Base-by-base conservation (phyloP, 768 basidiomycete species). In the Crepidotus variabilis region DNA sequence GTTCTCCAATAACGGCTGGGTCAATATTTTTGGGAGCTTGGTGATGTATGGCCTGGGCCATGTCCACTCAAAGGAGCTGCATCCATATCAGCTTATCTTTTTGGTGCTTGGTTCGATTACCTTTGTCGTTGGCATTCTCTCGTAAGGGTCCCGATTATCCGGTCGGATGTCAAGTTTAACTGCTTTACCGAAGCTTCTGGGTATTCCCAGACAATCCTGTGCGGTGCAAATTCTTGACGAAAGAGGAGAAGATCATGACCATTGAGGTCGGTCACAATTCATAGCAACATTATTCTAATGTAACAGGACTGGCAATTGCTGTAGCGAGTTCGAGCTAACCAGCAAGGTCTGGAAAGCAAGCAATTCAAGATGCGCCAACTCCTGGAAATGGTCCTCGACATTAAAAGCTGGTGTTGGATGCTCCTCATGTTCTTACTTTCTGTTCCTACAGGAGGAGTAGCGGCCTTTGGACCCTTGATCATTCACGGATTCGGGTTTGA, bases 351-450 rank as follows among this genome's bases (percentile, higher is more conserved):
- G 14, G 68, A 70, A 48, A 69, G 65, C 1, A 71, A 72, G 48
- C 52, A 53, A 1, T 72, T 73, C 67, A 73, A 73, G 50, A 48
- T 64, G 0, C 52, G 57, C 1, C 72, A 73, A 52, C 65, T 64
- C 11, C 22, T 62, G 7, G 72, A 73, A 51, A 73, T 67, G 65
- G 50, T 73, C 10, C 55, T 65, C 21, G 72, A 72, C 51, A 32
- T 69, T 13, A 73, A 73, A 56, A 71, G 70, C 45, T 73, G 72
- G 71, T 69, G 64, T 45, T 72, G 72, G 71, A 64, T 69, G 63
- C 22, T 57, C 6, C 57, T 72, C 7, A 54, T 65, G 32, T 60
- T 72, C 32, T 50, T 62, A 0, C 46, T 63, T 8, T 50, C 64
- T 3, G 61, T 71, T 22, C 71, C 72, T 16, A 56, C 50, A 2